phyloP scores from a whole-genome alignment of 2,329 filamentous ascomycete species.

The Rhynchosporium graminicola region DNA sequence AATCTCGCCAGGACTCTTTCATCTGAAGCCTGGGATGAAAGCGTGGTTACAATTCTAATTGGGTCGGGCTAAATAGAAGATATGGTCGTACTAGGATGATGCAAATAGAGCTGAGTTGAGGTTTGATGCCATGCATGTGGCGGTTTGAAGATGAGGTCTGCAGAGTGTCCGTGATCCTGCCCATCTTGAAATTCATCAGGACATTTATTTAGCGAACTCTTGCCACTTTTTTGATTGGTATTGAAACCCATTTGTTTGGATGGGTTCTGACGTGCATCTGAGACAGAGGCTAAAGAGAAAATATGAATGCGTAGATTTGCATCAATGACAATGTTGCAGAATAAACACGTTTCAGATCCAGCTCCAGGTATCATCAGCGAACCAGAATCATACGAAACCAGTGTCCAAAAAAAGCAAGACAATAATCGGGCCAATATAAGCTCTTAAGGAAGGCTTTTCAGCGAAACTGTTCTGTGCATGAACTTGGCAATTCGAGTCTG shows the following conservation, averaged over 20 bases:
- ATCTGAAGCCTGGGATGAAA: slow-evolving; percentile 7
- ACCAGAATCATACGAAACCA: background rate
- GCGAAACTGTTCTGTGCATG: too few species aligned
- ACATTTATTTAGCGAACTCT: background rate
- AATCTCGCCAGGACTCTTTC: background rate
- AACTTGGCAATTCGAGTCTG: too few species aligned
- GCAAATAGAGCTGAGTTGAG: slow-evolving; percentile 5
- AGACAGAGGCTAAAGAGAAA: slow-evolving; percentile 6
- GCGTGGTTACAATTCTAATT: slow-evolving; percentile 1
- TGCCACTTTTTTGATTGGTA: background rate
- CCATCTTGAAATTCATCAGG: background rate
- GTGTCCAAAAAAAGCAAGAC: background rate
- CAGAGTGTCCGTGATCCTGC: slow-evolving; percentile 1
- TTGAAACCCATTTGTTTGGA: slow-evolving; percentile 11
- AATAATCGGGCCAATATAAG: too few species aligned
- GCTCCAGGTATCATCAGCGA: background rate
- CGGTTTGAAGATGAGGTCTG: slow-evolving; percentile 10
- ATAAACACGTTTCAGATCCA: slow-evolving; percentile 1
- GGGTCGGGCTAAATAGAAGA: background rate
- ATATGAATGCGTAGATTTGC: background rate
- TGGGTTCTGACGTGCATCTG: slow-evolving; percentile 12
- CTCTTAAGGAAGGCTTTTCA: too few species aligned
- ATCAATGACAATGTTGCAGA: slow-evolving; percentile 4
- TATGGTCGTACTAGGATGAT: slow-evolving; percentile 7
- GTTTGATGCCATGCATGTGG: slow-evolving; percentile 12